phyloP scores from a whole-genome alignment of 257 asterid genomes.

The Salvia miltiorrhiza region DNA sequence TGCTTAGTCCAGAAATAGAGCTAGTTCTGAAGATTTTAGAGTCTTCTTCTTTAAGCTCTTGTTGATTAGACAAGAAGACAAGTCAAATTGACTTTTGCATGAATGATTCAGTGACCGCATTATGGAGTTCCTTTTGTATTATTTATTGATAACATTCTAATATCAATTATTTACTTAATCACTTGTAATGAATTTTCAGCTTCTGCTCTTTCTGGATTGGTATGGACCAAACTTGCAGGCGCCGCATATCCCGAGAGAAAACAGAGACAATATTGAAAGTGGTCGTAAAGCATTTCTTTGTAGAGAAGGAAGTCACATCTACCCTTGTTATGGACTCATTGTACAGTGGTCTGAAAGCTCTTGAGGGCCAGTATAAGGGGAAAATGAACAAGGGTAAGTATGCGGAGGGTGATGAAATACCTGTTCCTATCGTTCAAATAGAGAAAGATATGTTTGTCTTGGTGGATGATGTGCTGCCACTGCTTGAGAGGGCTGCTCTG shows the following conservation, averaged over 20 bases:
- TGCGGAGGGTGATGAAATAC: conserved; percentile 50
- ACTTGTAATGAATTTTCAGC: conserved; percentile 46
- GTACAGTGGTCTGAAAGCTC: conserved; percentile 88
- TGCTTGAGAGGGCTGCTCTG: conserved; percentile 83
- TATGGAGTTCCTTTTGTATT: no score
- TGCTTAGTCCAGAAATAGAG: background rate
- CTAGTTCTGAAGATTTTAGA: background rate
- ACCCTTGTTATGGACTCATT: conserved; percentile 96
- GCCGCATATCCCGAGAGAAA: conserved; percentile 70
- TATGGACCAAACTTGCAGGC: conserved; percentile 62
- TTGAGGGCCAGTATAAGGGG: conserved; percentile 69
- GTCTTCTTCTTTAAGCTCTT: background rate
- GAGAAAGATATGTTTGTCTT: conserved; percentile 69
- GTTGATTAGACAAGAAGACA: background rate
- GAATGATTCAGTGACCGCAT: background rate
- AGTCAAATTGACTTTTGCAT: background rate
- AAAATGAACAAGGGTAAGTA: conserved; percentile 57
- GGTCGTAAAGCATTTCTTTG: conserved; percentile 78
- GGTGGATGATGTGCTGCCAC: conserved; percentile 81
- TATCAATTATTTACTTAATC: conserved; percentile 15
- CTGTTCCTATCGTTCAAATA: conserved; percentile 56
- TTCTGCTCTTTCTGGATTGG: conserved; percentile 82
- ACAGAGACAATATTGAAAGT: conserved; percentile 69
- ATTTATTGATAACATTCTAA: background rate
- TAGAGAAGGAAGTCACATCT: conserved; percentile 94